Base-by-base conservation (phyloP, 2,329 filamentous ascomycete genomes). In the Didymosphaeria variabile region DNA sequence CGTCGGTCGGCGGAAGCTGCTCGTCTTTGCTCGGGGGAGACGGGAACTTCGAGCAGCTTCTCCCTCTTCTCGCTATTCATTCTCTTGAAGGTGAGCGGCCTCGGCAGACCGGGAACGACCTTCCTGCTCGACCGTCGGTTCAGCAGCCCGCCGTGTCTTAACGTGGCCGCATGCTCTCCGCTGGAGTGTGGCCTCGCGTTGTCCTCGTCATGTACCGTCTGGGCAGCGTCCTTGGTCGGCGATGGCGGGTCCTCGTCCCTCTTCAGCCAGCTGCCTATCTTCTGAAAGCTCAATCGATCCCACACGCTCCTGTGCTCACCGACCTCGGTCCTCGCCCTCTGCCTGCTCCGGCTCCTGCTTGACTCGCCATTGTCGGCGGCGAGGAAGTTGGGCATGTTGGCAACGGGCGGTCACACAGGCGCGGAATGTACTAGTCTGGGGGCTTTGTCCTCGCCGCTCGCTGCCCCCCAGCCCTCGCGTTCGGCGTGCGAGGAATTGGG, bases 61-160 rank as follows among this genome's bases (percentile, higher is more conserved):
- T 91, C 88, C 68, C 93, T 86, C 64, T 87, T 86, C 79, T 97
- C 94, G 31, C 92, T 94, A 74, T 91, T 87, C 77, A 94, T 92
- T 70, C 93, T 87, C 78, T 89, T 91, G 79, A 96, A 93, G 0
- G 92, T 96, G 69, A 90, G 87, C 5, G 89, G 83, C 52, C 92
- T 87, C 42, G 93, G 92, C 40, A 97, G 81, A 17, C 90, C 90
- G 19, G 93, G 90, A 17, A 94, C 88, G n/a, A 93, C 91, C 71
- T 85, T 88, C 67, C 87, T 76, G 61, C 74, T 77, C 55, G 72
- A 62, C 57, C 73, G 68, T 55, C 74, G 67, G 29, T 66, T 54
- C 62, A 76, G 59, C 57, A 76, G 62, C 0, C 72, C 72, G 12
- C 51, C 52, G 10, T 54, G 53, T 32, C 26, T 29, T 29, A 6